Percentiles rank a stretch among this genome's conserved stretches.
Evolutionary conservation across 2,329 filamentous ascomycete species (phyloP).

Genomic region (Arthrobotrys iridis): DNA sequence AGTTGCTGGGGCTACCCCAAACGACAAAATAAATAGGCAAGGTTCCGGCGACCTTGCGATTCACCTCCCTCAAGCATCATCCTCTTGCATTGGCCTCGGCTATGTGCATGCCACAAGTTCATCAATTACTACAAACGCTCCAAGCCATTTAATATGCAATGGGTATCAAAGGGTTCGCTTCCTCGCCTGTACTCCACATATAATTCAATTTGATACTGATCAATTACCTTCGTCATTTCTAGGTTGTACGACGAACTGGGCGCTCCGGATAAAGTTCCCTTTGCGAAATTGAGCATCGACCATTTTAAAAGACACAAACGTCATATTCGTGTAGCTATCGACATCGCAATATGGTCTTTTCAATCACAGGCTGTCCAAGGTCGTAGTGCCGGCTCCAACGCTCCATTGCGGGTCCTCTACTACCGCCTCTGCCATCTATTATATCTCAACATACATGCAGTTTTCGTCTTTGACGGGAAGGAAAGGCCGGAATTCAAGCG

Average conservation of each 20-base stretch:
- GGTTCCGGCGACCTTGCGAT: neutral
- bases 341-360: constrained; percentile 97
- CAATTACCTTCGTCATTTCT: neutral
- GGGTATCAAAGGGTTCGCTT: constrained; percentile 47
- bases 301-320: constrained; percentile 75
- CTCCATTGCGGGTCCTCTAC: constrained; percentile 65
- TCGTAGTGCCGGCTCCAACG: constrained; percentile 32
- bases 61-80: neutral
- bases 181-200: neutral
- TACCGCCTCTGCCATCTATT: constrained; percentile 85
- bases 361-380: constrained; percentile 72
- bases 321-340: constrained; percentile 86
- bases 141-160: neutral
- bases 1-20: neutral
- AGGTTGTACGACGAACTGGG: constrained; percentile 94
- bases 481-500: constrained; percentile 88
- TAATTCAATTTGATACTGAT: neutral
- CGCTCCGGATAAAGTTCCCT: constrained; percentile 77
- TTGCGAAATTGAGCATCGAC: constrained; percentile 82
- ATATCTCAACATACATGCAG: constrained; percentile 79
- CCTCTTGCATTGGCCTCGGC: neutral
- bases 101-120: no score
- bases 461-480: constrained; percentile 90
- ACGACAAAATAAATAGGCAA: neutral
- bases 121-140: no score